phyloP scores from a whole-genome alignment of 805 yeast genomes.

The Brettanomyces sp. region DNA sequence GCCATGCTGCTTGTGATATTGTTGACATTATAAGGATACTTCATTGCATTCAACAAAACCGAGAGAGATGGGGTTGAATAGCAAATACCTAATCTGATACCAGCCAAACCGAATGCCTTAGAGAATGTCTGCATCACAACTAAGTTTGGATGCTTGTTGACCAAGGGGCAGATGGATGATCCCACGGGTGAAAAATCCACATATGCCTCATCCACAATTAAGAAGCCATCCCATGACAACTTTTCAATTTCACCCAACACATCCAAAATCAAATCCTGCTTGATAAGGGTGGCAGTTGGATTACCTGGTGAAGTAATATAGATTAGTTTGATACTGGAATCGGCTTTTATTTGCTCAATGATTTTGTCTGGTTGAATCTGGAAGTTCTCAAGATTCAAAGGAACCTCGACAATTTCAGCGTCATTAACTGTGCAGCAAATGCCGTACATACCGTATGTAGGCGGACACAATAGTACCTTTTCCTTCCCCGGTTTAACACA shows the following conservation, averaged over 20 bases:
- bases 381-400: constrained; percentile 58
- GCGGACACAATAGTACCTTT: constrained; percentile 80
- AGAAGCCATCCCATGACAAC: constrained; percentile 58
- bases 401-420: constrained; percentile 65
- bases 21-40: constrained; percentile 93
- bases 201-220: constrained; percentile 92
- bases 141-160: constrained; percentile 70
- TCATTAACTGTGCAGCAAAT: constrained; percentile 89
- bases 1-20: constrained; percentile 73
- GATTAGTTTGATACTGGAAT: constrained; percentile 58
- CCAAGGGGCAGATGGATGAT: constrained; percentile 67
- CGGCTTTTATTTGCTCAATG: constrained; percentile 39
- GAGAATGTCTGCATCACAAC: constrained; percentile 89
- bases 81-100: constrained; percentile 81
- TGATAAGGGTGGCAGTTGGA: constrained; percentile 73
- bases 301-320: constrained; percentile 95
- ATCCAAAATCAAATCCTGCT: constrained; percentile 36
- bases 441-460: constrained; percentile 95
- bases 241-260: constrained; percentile 31
- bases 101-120: constrained; percentile 94
- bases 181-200: constrained; percentile 71
- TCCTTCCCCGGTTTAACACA: constrained; percentile 76
- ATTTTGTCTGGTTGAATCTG: constrained; percentile 53
- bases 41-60: constrained; percentile 70
- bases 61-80: constrained; percentile 56